phyloP scores from a whole-genome alignment of 2,329 filamentous ascomycete genomes.

The Pyrenophora seminiperda region DNA sequence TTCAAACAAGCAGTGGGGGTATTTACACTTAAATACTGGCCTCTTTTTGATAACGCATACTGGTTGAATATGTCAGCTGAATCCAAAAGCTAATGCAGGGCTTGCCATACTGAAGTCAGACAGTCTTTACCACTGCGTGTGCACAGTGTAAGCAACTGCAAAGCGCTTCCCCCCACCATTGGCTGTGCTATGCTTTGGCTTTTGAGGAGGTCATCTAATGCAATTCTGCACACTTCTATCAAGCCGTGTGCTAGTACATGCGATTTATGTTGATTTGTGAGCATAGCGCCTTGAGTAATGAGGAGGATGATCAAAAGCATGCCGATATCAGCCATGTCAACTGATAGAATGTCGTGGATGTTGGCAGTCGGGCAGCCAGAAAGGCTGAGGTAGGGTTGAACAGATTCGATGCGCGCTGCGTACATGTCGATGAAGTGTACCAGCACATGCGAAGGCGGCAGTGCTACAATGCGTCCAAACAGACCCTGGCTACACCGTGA shows the following conservation, averaged over 20 bases:
- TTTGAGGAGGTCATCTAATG: conserved; percentile 9
- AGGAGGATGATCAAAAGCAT: conserved; percentile 8
- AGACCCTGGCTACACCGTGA: conserved; percentile 3
- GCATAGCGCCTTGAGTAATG: conserved; percentile 11
- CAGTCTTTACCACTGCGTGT: conserved; percentile 7
- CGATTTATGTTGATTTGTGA: conserved; percentile 6
- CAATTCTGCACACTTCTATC: conserved; percentile 11
- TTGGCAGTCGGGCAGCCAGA: conserved; percentile 6
- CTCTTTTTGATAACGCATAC: conserved; percentile 9
- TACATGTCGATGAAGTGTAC: conserved; percentile 8
- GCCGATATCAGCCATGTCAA: conserved; percentile 6
- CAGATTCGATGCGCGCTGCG: conserved; percentile 6
- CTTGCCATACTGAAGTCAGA: conserved; percentile 1
- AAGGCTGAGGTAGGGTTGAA: conserved; percentile 12
- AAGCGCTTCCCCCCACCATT: conserved; percentile 7
- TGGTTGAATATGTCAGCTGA: background rate
- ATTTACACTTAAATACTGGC: conserved; percentile 10
- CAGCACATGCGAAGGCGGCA: conserved; percentile 10
- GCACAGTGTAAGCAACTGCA: conserved; percentile 10
- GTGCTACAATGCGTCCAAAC: conserved; percentile 10
- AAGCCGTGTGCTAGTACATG: conserved; percentile 7
- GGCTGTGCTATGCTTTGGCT: conserved; percentile 9
- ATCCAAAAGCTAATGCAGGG: background rate
- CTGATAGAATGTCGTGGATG: conserved; percentile 4
- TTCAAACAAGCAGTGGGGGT: no score